Percentiles rank a stretch among this genome's conserved stretches.
Evolutionary conservation across 257 asterid genomes (phyloP).

Genomic region (Solanum etuberosum): DNA sequence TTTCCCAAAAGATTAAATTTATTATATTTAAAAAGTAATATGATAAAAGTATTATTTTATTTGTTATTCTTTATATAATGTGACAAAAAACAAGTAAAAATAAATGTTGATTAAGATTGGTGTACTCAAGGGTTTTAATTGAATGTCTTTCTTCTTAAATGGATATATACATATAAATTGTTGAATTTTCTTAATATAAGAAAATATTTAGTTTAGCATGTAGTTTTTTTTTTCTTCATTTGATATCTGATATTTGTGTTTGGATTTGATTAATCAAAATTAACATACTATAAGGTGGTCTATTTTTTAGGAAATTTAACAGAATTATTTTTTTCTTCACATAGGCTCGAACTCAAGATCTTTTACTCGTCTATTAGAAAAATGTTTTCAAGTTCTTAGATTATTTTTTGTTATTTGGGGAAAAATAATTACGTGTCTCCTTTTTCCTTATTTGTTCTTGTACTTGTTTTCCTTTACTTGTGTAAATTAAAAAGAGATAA

Average conservation of each 20-base stretch:
- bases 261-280: not conserved
- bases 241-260: not conserved
- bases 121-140: not conserved
- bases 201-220: not conserved
- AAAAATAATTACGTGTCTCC: not conserved
- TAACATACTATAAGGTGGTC: not conserved
- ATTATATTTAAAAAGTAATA: too few species aligned
- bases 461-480: not conserved
- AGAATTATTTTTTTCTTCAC: not conserved
- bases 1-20: too few species aligned
- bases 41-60: too few species aligned
- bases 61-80: not conserved
- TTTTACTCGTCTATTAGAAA: not conserved
- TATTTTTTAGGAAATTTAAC: not conserved
- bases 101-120: not conserved
- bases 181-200: not conserved
- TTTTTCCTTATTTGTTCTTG: not conserved
- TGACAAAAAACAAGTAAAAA: not conserved
- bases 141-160: not conserved
- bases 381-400: not conserved
- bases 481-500: not conserved
- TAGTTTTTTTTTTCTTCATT: not conserved
- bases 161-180: not conserved
- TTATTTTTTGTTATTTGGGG: not conserved
- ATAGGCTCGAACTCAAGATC: not conserved